Evolutionary conservation across 305 asterid genomes (phyloP), one percentile per base, ranked within the genome.

Genomic region (Withania somnifera): DNA sequence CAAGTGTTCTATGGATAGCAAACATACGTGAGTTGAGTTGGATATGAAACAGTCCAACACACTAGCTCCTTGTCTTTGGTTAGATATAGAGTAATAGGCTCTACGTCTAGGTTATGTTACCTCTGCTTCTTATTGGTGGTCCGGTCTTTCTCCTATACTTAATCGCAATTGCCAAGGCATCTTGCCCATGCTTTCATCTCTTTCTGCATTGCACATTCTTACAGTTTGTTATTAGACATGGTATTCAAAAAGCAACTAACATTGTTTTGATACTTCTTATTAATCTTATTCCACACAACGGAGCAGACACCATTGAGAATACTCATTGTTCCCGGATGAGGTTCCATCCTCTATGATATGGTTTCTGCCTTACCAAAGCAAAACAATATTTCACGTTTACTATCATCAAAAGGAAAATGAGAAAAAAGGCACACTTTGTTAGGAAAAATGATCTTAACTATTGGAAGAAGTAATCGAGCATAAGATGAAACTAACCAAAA

Each of bases 401-500:
- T 34, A 30, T 32, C 3, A 32, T 17, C 51, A 19, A 2, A 14
- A 67, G 54, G 54, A 3, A 67, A 68, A 68, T 38, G 77, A 68
- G 32, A 11, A 7, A 20, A 1, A 38, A 67, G 30, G 53, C 53
- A 68, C 34, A 14, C 30, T 42, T 71, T 0, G 8, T 14, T 71
- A 71, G 78, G 57, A 63, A 30, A 63, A 63, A 15, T 22, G 32
- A 50, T 47, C 14, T 11, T 56, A 36, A 20, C 10, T 57, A 36
- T 9, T 3, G 32, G 69, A 79, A 20, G 52, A 14, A 77, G 47
- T 22, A 66, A 53, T 63, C 38, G 24, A 52, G 47, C 77, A 54
- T 61, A 64, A 50, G 11, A 28, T 38, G 78, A 76, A 82, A 82
- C 68, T 89, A 88, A 96, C 99, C 99, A 73, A 96, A 94, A 84